Percentiles rank a stretch among this genome's conserved stretches.
phyloP scores from a whole-genome alignment of 1,139 yeast species.

The Sugiyamaella sp. region DNA sequence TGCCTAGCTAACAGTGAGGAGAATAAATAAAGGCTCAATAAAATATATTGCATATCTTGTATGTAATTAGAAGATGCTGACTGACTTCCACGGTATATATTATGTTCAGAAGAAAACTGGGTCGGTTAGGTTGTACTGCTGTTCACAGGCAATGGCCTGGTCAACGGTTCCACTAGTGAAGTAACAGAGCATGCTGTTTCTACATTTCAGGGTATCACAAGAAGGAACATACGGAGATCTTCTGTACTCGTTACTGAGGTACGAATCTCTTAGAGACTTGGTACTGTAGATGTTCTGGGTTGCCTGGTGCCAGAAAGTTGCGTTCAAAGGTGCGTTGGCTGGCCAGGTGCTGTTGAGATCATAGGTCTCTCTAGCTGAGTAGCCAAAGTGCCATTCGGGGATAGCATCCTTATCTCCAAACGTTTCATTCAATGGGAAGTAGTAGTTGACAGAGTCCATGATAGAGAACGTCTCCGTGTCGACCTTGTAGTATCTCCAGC shows the following conservation, averaged over 20 bases:
- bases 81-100: too few relatives aligned
- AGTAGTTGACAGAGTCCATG: slow-evolving; percentile 62
- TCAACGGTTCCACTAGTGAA: slow-evolving; percentile 36
- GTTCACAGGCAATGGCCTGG: slow-evolving; percentile 31
- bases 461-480: slow-evolving; percentile 64
- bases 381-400: slow-evolving; percentile 37
- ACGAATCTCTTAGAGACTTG: slow-evolving; percentile 50
- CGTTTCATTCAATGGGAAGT: slow-evolving; percentile 40
- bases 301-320: slow-evolving; percentile 38
- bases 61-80: too few relatives aligned
- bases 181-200: slow-evolving; percentile 36
- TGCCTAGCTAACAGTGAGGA: too few relatives aligned
- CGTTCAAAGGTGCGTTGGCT: slow-evolving; percentile 35
- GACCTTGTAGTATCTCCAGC: slow-evolving; percentile 74
- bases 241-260: slow-evolving; percentile 54
- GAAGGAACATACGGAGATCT: slow-evolving; percentile 48
- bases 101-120: slow-evolving; percentile 10
- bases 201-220: slow-evolving; percentile 32
- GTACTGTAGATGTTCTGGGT: slow-evolving; percentile 39
- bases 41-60: too few relatives aligned
- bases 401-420: slow-evolving; percentile 43
- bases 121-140: slow-evolving; percentile 17
- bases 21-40: too few relatives aligned
- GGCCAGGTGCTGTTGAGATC: slow-evolving; percentile 44
- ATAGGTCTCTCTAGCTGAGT: slow-evolving; percentile 40